A percentile compares a stretch with the other conserved stretches of the same genome.
phyloP scores from a whole-genome alignment of 2,329 filamentous ascomycete species.

The Sporothrix dimorphospora region DNA sequence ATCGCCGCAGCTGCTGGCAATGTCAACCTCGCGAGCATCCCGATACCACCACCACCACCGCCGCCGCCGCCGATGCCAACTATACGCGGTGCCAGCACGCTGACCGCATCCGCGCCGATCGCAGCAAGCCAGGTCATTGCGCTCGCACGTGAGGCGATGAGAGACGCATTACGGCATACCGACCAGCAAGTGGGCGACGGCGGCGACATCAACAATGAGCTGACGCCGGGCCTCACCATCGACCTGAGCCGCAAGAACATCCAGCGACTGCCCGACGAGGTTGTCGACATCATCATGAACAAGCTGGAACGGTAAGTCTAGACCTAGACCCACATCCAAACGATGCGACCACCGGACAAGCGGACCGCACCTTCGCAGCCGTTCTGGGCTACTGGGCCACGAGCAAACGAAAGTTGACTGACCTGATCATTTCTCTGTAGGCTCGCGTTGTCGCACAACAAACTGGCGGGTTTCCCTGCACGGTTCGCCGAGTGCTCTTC shows the following conservation, averaged over 20 bases:
- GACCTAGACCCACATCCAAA: neutral
- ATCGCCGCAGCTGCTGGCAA: conserved; percentile 21
- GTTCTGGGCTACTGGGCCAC: neutral
- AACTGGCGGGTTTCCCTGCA: conserved; percentile 67
- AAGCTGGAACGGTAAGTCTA: conserved; percentile 68
- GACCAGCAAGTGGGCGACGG: conserved; percentile 64
- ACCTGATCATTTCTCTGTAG: conserved; percentile 46
- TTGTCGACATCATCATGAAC: conserved; percentile 73
- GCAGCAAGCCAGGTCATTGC: conserved; percentile 66
- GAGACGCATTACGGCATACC: conserved; percentile 67
- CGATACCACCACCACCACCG: conserved; percentile 44
- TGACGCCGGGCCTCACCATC: conserved; percentile 74
- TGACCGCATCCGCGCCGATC: conserved; percentile 57
- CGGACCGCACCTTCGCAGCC: neutral
- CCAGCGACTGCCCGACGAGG: conserved; percentile 69
- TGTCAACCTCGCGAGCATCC: conserved; percentile 39
- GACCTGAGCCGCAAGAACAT: conserved; percentile 78
- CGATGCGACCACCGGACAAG: neutral
- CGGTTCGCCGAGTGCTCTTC: conserved; percentile 77
- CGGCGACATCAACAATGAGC: conserved; percentile 60
- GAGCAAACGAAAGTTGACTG: neutral
- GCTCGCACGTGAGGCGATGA: conserved; percentile 69
- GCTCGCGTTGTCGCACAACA: conserved; percentile 80
- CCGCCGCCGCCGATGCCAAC: conserved; percentile 49
- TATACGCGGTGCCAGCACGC: conserved; percentile 48